Evolutionary conservation across 2,329 filamentous ascomycete species (phyloP), one percentile per base, ranked within the genome.

Genomic region (Phyllosticta capitalensis): DNA sequence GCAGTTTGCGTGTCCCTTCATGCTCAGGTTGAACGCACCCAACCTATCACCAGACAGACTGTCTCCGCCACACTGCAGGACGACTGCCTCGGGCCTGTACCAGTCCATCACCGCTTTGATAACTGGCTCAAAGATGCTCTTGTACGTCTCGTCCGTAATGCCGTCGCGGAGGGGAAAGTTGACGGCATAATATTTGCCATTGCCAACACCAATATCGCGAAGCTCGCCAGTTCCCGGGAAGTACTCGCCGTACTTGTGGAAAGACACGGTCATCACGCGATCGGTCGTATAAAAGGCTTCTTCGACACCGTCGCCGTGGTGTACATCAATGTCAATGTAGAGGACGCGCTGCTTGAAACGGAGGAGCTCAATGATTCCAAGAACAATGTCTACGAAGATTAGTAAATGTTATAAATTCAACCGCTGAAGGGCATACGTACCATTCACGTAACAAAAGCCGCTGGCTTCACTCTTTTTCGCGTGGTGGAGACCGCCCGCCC

Each of bases 401-500:
- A 55, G 26, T 54, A 33, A 58, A 45, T 59, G 50, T 66, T 62
- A 68, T 75, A 73, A 59, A 78, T 70, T 12, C 17, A 30, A 38
- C 1, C 2, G 19, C 30, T 26, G 45, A 45, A 20, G 6, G 12
- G 21, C 7, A 50, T 54, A 55, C 63, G 3, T 54, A 76, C 75
- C 75, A 73, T 99, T 99, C 76, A 97, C 91, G 76, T 99, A 99
- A 77, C 94, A 99, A 74, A 99, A 99, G 0, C 94, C 94, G n/a
- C 88, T 92, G 0, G 94, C 92, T 74, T 96, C 91, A 56, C 87
- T 84, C 71, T 92, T 94, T 74, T 97, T 96, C 53, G 94, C 94
- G 69, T 99, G 94, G 73, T 99, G 94, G 26, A 99, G 82, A 10
- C 94, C 94, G 38, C 94, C 94, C n/a, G 91, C 94, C 94, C 94